Conservation (phyloP, 2,329 filamentous ascomycete genomes). For the Cladosporium sp. region DNA sequence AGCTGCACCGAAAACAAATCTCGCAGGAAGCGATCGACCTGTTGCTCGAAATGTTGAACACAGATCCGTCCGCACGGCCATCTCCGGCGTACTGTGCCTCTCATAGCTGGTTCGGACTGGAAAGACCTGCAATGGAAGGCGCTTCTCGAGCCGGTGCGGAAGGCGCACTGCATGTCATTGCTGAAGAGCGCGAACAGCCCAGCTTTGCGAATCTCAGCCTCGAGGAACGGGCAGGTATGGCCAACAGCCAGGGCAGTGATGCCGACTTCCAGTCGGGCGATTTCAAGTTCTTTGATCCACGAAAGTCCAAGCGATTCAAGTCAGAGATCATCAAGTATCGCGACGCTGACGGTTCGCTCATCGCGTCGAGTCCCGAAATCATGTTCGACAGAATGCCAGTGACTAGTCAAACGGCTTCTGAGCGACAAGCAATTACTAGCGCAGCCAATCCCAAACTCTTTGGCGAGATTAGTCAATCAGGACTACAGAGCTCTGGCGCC, state of each 20-base stretch:
- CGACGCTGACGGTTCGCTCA: constrained; percentile 28
- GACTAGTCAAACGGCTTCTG: constrained; percentile 25
- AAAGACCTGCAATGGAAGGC: constrained; percentile 33
- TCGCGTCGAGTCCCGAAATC: constrained; percentile 36
- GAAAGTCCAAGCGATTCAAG: constrained; percentile 44
- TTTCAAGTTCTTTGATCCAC: constrained; percentile 34
- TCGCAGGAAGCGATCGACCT: constrained; percentile 70
- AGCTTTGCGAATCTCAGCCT: constrained; percentile 38
- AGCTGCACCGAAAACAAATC: constrained; percentile 56
- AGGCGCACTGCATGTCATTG: constrained; percentile 38
- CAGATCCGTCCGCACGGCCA: constrained; percentile 72
- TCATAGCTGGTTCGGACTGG: constrained; percentile 69
- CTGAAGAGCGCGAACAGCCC: constrained; percentile 57
- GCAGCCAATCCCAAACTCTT: constrained; percentile 45
- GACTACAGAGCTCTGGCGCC: constrained; percentile 47
- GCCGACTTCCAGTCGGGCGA: constrained; percentile 34
- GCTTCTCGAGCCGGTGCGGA: background rate
- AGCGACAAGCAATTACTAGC: constrained; percentile 17
- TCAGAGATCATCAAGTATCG: constrained; percentile 35
- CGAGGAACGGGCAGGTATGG: constrained; percentile 49
- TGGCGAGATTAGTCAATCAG: constrained; percentile 57
- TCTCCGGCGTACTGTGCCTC: constrained; percentile 65
- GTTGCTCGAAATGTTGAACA: constrained; percentile 71
- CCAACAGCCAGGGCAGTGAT: constrained; percentile 33
- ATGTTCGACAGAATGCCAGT: constrained; percentile 33